phyloP scores from a whole-genome alignment of 2,329 filamentous ascomycete species.

The Trichoderma sp. region DNA sequence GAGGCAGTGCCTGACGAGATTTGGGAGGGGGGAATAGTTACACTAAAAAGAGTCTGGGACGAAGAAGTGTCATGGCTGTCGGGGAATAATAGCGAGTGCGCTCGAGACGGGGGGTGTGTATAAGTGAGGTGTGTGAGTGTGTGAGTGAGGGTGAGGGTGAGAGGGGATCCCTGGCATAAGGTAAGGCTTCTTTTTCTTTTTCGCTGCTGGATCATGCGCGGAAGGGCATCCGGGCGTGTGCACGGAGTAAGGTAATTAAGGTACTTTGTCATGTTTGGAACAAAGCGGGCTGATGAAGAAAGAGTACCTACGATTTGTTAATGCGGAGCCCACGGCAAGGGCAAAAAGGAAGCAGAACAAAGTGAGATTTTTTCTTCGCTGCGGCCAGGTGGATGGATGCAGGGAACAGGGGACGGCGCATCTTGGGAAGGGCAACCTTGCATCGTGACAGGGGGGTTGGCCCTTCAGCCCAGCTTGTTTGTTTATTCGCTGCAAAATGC shows the following conservation, averaged over 20 bases:
- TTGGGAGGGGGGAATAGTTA: conserved; percentile 13
- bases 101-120: background rate
- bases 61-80: conserved; percentile 8
- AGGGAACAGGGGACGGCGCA: conserved; percentile 27
- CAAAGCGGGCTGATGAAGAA: no score
- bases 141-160: no score
- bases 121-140: no score
- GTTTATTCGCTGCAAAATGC: background rate
- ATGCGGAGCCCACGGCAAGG: no score
- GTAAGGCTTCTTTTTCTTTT: background rate
- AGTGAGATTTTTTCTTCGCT: conserved; percentile 22
- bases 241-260: no score
- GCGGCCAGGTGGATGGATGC: conserved; percentile 19
- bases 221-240: conserved; percentile 22
- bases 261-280: no score
- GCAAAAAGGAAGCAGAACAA: background rate
- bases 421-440: conserved; percentile 27
- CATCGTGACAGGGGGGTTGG: conserved; percentile 26
- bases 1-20: conserved; percentile 1
- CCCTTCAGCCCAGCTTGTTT: conserved; percentile 25
- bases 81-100: conserved; percentile 17
- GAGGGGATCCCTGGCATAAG: no score
- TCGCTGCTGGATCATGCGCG: conserved; percentile 16
- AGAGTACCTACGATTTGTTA: no score
- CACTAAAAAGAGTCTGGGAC: conserved; percentile 21